Evolutionary conservation across 2,329 filamentous ascomycete genomes (phyloP), one percentile per base, ranked within the genome.

Genomic region (Alternaria longipes): DNA sequence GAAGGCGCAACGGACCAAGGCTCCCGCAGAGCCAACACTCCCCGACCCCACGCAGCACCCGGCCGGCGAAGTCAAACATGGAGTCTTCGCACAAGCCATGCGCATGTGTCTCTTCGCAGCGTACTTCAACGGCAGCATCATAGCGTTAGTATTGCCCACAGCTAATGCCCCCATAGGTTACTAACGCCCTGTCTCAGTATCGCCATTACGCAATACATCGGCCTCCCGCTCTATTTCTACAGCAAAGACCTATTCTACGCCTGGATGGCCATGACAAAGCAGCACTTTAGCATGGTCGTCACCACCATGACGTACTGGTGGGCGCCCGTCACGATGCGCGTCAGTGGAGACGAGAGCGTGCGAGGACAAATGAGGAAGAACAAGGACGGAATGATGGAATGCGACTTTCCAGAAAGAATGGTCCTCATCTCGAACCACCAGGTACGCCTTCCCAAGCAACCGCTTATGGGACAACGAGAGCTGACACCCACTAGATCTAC

Each of bases 361-460:
- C 85, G 89, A 14, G 91, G 88, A 8, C 90, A 97, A 81, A 85
- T 97, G 61, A 83, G 83, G 63, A 84, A 90, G 69, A 89, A 87
- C 0, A 74, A 82, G 1, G 90, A 92, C 74, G 93, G 93, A 3
- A 84, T 87, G 62, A 84, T 95, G 16, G 84, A 92, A 71, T 91
- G 91, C 74, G 83, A 87, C 69, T 96, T 97, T 66, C 92, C 93
- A 0, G 90, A 94, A 77, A 87, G 93, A 55, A 81, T 95, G 72
- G 85, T 97, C 46, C 82, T 97, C 78, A 90, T 96, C 69, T 91
- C 93, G 28, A 97, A 97, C 75, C 93, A 97, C 75, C 92, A 95
- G 74, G 78, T 84, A 26, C 32, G 63, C 45, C 14, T 5, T 2
- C 28, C 30, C 34, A 24, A 12, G 4, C n/a, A 9, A n/a, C 26